phyloP scores from a whole-genome alignment of 1,139 yeast genomes.

The Wickerhamomyces sp. region DNA sequence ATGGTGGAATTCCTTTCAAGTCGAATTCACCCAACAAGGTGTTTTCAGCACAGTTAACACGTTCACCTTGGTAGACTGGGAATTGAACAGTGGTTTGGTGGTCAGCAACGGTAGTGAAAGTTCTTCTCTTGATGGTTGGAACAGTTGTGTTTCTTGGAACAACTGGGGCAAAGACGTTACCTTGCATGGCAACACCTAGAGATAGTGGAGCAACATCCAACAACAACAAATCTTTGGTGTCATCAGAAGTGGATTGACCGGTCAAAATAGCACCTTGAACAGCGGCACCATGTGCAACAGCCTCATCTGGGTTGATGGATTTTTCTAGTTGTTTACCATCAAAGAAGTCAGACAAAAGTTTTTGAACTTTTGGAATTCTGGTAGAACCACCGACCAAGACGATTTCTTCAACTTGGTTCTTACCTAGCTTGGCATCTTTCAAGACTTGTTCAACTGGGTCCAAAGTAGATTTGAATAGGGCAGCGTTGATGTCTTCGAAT shows the following conservation, averaged over 20 bases:
- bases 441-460: conserved; percentile 98
- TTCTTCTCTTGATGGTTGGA: conserved; percentile 99
- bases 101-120: conserved; percentile 99
- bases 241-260: conserved; percentile 95
- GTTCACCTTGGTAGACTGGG: conserved; percentile 99
- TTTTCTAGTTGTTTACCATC: conserved; percentile 96
- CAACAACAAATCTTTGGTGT: conserved; percentile 94
- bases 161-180: conserved; percentile 98
- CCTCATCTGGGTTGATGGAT: conserved; percentile 98
- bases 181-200: conserved; percentile 99
- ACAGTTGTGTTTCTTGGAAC: conserved; percentile 99
- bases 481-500: conserved; percentile 96
- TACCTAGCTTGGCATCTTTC: conserved; percentile 89
- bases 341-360: conserved; percentile 95
- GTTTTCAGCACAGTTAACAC: conserved; percentile 99
- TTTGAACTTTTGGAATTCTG: conserved; percentile 99
- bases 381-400: conserved; percentile 99
- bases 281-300: conserved; percentile 98
- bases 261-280: conserved; percentile 99
- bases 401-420: conserved; percentile 88
- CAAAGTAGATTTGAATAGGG: conserved; percentile 91
- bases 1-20: conserved; percentile 98
- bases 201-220: conserved; percentile 99
- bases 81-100: conserved; percentile 99
- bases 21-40: conserved; percentile 99